Percentiles rank a stretch among this genome's conserved stretches.
Conservation (phyloP, 2,329 filamentous ascomycete genomes). For the Colletotrichum navitas region DNA sequence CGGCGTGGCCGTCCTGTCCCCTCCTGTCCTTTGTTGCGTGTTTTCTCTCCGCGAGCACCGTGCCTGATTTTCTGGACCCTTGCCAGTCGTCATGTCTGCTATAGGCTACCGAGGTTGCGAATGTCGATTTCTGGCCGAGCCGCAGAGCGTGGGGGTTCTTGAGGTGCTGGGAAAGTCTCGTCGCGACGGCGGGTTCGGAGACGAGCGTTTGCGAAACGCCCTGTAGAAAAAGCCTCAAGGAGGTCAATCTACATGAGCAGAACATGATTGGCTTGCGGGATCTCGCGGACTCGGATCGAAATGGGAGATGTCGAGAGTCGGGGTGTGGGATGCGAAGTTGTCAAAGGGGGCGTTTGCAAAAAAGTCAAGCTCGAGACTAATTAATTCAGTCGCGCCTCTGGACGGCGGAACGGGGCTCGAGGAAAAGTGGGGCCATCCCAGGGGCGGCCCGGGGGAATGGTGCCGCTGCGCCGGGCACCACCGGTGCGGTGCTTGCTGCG, state of each 20-base stretch:
- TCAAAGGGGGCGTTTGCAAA: background rate
- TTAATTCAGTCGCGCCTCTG: slow-evolving; percentile 16
- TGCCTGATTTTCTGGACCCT: slow-evolving; percentile 39
- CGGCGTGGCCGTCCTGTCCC: background rate
- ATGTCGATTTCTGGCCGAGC: slow-evolving; percentile 5
- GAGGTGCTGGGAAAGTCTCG: slow-evolving; percentile 18
- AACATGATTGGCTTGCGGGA: slow-evolving; percentile 53
- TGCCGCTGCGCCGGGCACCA: slow-evolving; percentile 29
- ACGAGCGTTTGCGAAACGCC: slow-evolving; percentile 58
- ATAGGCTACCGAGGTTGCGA: slow-evolving; percentile 1
- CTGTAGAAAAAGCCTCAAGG: slow-evolving; percentile 62
- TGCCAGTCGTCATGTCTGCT: slow-evolving; percentile 35
- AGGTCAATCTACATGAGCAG: slow-evolving; percentile 61
- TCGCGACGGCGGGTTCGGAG: slow-evolving; percentile 39
- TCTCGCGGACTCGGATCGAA: background rate
- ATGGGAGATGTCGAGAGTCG: background rate
- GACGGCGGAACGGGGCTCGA: slow-evolving; percentile 34
- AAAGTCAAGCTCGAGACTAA: slow-evolving; percentile 23
- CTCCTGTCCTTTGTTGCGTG: background rate
- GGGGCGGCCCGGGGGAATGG: slow-evolving; percentile 11
- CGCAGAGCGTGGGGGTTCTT: background rate
- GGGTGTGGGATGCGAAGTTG: background rate
- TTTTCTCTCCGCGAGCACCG: background rate
- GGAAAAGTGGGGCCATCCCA: background rate
- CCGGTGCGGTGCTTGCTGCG: slow-evolving; percentile 4